phyloP scores from a whole-genome alignment of 2,329 filamentous ascomycete genomes.

The Trichophyton equinum region DNA sequence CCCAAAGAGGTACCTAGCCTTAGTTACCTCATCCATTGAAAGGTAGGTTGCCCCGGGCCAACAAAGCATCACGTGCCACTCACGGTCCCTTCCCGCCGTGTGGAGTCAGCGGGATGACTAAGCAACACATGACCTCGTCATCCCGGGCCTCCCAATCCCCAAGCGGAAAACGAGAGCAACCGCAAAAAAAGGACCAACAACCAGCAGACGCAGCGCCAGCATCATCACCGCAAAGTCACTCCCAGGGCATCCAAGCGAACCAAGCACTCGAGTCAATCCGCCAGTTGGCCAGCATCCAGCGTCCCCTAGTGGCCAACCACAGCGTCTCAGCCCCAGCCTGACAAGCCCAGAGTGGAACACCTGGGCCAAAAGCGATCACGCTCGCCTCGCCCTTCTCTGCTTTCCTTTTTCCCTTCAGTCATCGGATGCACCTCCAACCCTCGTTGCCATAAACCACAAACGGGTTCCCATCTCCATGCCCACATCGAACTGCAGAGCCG shows the following conservation, averaged over 20 bases:
- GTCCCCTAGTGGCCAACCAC: background rate
- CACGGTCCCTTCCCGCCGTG: background rate
- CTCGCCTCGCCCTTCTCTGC: background rate
- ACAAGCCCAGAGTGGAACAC: background rate
- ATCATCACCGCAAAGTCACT: background rate
- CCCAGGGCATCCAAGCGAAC: no score
- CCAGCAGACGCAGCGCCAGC: no score
- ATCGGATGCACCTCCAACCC: slow-evolving; percentile 2
- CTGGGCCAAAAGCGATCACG: background rate
- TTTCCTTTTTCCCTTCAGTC: background rate
- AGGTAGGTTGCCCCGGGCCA: no score
- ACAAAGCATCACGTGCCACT: background rate
- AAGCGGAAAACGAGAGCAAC: background rate
- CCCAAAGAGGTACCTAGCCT: no score
- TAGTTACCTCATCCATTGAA: no score
- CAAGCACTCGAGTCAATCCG: background rate
- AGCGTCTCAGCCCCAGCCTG: background rate
- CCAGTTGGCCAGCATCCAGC: background rate
- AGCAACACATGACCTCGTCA: background rate
- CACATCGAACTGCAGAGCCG: background rate
- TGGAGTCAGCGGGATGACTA: background rate
- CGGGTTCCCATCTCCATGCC: background rate
- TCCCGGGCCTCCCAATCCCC: background rate
- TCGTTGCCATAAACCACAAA: background rate
- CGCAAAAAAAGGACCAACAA: background rate